Base-by-base conservation (phyloP, 2,329 filamentous ascomycete species). In the Clathrospora elynae region DNA sequence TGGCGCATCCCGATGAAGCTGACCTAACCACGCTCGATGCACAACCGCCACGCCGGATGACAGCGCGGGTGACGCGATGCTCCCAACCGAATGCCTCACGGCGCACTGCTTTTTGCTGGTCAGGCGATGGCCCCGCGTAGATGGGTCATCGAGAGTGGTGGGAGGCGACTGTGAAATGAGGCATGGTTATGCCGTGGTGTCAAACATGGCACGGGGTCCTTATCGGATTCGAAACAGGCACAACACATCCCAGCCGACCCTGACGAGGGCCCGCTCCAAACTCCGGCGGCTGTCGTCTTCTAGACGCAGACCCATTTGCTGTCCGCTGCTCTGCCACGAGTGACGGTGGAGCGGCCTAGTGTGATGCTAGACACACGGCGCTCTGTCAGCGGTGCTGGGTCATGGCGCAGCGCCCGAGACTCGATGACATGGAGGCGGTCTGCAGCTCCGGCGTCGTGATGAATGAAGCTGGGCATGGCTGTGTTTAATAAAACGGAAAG, bases 251-350 rank as follows among this genome's bases (percentile, higher is more conserved):
- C 43, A 42, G 32, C 43, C 28, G 18, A 24, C 36, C 36, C 42
- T 46, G 14, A 35, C 54, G 54, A 47, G 51, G 48, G 50, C 57
- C 62, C 60, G 61, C 59, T 61, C 51, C 58, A 59, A 58, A 53
- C 48, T 55, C 59, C 59, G 59, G 58, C 55, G 42, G 46, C 50
- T 43, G 53, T 55, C 53, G 55, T 60, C 62, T 60, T 64, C 54
- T 59, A 61, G 59, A 64, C 63, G 61, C 58, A 57, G 39, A 55
- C 53, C 53, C 46, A 63, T 65, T 62, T 60, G 61, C 53, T 61
- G 46, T 34, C 26, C 40, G 51, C 49, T 47, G 19, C 40, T 39
- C 57, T 59, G 59, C 59, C 61, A 62, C 59, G 57, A 56, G 58
- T 49, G 50, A 53, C 30, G 50, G 49, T 57, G 51, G 49, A 55